These are phyloP conservation scores for Kwoniella botswanensis DNA, from an alignment of 768 basidiomycete genomes.

Conservation along the genomic window DNA sequence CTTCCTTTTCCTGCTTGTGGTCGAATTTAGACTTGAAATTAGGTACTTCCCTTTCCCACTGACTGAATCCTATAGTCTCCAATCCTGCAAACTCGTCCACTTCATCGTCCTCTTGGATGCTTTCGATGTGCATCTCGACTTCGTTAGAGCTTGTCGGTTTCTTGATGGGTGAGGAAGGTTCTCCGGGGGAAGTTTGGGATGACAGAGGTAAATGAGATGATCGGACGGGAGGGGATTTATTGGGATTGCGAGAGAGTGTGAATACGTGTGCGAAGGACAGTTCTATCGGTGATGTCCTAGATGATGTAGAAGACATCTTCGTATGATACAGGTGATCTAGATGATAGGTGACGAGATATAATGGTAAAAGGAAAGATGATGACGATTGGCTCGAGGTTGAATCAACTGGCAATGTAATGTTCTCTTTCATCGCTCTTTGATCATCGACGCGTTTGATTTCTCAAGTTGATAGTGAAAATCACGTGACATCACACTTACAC, in stretches of 20 bases:
- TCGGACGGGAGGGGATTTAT: conserved; percentile 15
- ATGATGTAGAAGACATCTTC: not conserved
- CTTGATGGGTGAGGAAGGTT: not conserved
- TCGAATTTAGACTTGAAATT: not conserved
- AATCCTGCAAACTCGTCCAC: conserved; percentile 23
- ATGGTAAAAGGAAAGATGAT: not conserved
- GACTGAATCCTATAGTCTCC: conserved; percentile 23
- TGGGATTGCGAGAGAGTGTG: conserved; percentile 17
- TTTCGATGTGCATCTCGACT: not conserved
- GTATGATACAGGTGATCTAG: not conserved
- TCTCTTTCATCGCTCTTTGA: not conserved
- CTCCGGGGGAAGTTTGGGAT: conserved; percentile 7
- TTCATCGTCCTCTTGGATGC: conserved; percentile 4
- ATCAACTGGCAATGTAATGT: conserved; percentile 8
- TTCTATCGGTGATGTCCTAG: not conserved
- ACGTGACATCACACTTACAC: not conserved
- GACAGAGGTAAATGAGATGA: conserved; percentile 13
- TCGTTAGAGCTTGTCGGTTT: conserved; percentile 2
- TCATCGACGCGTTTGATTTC: conserved; percentile 13
- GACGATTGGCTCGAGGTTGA: not conserved
- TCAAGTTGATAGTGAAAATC: not conserved
- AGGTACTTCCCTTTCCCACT: conserved; percentile 29
- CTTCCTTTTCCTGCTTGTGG: not conserved
- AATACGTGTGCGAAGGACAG: not conserved
- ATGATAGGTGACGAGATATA: not conserved